Conservation (phyloP, 768 basidiomycete species). For the Porphyrellus cyaneotinctus region DNA sequence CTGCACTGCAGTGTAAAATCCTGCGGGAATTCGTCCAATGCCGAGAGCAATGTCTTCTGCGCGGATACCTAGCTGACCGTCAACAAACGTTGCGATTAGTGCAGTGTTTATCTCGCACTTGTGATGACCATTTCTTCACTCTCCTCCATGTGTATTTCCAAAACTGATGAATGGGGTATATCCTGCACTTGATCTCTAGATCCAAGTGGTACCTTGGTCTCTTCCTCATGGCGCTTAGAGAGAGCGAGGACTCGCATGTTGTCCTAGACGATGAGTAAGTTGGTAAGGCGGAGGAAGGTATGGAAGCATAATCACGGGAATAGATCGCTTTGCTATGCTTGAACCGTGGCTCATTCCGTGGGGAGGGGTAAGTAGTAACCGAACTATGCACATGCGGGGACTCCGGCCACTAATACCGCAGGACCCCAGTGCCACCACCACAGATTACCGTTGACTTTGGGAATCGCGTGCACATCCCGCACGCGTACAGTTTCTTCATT, state of each 20-base stretch:
- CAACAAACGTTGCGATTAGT: too few relatives aligned
- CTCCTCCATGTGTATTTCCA: background rate
- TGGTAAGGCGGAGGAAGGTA: background rate
- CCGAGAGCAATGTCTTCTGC: background rate
- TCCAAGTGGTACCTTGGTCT: background rate
- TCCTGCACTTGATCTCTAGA: background rate
- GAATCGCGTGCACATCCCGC: too few relatives aligned
- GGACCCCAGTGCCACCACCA: too few relatives aligned
- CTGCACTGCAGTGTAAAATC: background rate
- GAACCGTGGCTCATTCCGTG: too few relatives aligned
- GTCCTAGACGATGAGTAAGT: background rate
- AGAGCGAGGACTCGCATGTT: too few relatives aligned
- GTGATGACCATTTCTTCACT: background rate
- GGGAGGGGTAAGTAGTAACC: too few relatives aligned
- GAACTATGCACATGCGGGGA: too few relatives aligned
- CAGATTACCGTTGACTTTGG: too few relatives aligned
- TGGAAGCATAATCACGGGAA: background rate
- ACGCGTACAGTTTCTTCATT: too few relatives aligned
- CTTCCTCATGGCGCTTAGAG: background rate
- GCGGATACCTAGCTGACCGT: background rate
- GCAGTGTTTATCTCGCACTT: background rate
- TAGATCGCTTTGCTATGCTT: background rate
- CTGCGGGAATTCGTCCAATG: background rate
- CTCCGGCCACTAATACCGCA: too few relatives aligned
- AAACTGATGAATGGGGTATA: background rate